These are phyloP conservation scores for Fusarium caatingaense DNA, from an alignment of 2,329 filamentous ascomycete species.

Conservation along the genomic window DNA sequence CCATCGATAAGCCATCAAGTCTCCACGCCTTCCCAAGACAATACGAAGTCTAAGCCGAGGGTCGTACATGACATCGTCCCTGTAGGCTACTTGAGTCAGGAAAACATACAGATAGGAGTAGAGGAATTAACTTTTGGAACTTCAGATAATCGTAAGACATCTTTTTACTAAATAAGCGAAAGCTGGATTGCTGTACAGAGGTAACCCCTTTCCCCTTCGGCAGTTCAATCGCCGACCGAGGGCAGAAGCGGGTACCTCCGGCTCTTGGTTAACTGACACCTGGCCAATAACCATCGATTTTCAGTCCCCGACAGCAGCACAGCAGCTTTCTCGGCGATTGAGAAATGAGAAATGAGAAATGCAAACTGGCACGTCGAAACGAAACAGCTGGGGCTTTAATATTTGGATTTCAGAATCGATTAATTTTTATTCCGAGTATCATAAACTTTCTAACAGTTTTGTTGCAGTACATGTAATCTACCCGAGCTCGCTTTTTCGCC, in stretches of 20 bases:
- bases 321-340: background rate
- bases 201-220: background rate
- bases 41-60: background rate
- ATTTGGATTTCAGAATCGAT: background rate
- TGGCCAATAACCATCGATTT: background rate
- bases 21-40: background rate
- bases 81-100: accelerated
- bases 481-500: background rate
- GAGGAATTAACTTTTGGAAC: accelerated
- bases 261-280: background rate
- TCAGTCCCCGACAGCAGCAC: background rate
- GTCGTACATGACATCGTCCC: background rate
- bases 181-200: background rate
- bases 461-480: background rate
- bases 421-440: background rate
- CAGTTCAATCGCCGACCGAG: slow-evolving; percentile 5
- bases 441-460: background rate
- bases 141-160: background rate
- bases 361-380: background rate
- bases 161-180: background rate
- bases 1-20: accelerated
- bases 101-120: background rate
- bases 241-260: background rate
- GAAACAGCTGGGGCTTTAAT: background rate
- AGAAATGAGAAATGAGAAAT: background rate